Evolutionary conservation across 352 stramenopile genomes (phyloP).

Genomic region (Phytophthora capsici): DNA sequence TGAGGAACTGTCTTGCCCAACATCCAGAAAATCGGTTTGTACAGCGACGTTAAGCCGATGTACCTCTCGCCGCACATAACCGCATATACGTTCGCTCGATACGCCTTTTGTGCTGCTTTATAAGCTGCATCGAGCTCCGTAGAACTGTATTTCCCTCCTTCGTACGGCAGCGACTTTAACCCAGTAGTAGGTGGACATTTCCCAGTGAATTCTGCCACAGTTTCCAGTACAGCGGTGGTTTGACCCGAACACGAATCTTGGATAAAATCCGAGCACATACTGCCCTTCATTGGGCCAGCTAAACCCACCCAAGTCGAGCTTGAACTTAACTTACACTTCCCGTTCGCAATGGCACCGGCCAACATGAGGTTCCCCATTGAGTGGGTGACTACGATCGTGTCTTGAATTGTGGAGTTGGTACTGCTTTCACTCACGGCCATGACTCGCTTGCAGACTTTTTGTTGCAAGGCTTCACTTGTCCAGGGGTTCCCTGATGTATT

Average conservation of each 20-base stretch:
- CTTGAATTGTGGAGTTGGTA: conserved; percentile 15
- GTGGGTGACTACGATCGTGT: conserved; percentile 44
- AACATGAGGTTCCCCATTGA: conserved; percentile 50
- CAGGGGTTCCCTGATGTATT: conserved; percentile 39
- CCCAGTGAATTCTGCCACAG: conserved; percentile 33
- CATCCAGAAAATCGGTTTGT: conserved; percentile 22
- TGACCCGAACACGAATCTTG: conserved; percentile 35
- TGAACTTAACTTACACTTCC: conserved; percentile 41
- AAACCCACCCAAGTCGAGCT: conserved; percentile 42
- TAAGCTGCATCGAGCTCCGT: conserved; percentile 23
- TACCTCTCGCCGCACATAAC: conserved; percentile 36
- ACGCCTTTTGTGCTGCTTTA: conserved; percentile 21
- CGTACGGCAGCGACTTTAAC: conserved; percentile 35
- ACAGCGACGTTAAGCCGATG: conserved; percentile 28
- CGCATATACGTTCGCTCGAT: conserved; percentile 35
- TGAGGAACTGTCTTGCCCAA: conserved; percentile 20
- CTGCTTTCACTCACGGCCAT: conserved; percentile 28
- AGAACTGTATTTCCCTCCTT: conserved; percentile 27
- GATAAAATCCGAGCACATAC: conserved; percentile 48
- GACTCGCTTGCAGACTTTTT: conserved; percentile 35
- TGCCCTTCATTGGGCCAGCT: conserved; percentile 42
- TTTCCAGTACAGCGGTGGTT: conserved; percentile 25
- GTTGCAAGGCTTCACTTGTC: conserved; percentile 33
- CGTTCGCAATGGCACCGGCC: conserved; percentile 35
- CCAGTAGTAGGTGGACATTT: conserved; percentile 32